Evolutionary conservation across 1,284 basidiomycete species (phyloP).

Genomic region (Ustilago sp.): DNA sequence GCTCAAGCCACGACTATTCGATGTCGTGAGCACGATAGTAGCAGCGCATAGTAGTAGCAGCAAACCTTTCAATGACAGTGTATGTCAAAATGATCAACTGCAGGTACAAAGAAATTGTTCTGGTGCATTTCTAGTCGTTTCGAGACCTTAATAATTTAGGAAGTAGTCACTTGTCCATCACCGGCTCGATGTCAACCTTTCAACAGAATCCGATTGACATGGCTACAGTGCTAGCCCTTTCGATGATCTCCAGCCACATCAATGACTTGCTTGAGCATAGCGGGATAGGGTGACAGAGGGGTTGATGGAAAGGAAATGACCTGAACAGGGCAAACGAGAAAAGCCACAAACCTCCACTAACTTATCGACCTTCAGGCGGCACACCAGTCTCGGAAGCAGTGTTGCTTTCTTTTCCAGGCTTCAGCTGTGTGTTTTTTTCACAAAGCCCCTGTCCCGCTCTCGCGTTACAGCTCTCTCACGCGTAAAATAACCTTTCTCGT

Average conservation of each 20-base stretch:
- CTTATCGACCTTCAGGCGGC: neutral
- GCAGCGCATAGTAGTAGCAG: too few species aligned
- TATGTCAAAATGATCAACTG: conserved; percentile 5
- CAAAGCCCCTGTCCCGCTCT: conserved; percentile 38
- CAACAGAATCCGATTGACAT: neutral
- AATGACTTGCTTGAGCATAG: neutral
- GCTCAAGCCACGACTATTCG: neutral
- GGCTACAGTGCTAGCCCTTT: too few species aligned
- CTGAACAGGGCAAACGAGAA: neutral
- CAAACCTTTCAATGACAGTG: neutral
- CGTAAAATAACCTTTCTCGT: conserved; percentile 14
- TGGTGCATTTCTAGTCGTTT: conserved; percentile 2
- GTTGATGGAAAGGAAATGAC: neutral
- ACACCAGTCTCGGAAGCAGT: neutral
- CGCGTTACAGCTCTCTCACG: conserved; percentile 15
- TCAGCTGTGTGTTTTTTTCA: conserved; percentile 21
- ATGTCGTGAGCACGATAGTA: neutral
- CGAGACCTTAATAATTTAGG: neutral
- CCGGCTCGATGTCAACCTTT: neutral
- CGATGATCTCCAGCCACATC: neutral
- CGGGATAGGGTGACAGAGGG: neutral
- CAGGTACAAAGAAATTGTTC: conserved; percentile 24
- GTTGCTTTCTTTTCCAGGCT: conserved; percentile 11
- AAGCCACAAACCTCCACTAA: conserved; percentile 12
- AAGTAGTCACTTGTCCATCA: too few species aligned